Percentiles rank a stretch among this genome's conserved stretches.
Conservation (phyloP, 176 grass and related monocot species). For the Rhipidocladum racemiflorum region DNA sequence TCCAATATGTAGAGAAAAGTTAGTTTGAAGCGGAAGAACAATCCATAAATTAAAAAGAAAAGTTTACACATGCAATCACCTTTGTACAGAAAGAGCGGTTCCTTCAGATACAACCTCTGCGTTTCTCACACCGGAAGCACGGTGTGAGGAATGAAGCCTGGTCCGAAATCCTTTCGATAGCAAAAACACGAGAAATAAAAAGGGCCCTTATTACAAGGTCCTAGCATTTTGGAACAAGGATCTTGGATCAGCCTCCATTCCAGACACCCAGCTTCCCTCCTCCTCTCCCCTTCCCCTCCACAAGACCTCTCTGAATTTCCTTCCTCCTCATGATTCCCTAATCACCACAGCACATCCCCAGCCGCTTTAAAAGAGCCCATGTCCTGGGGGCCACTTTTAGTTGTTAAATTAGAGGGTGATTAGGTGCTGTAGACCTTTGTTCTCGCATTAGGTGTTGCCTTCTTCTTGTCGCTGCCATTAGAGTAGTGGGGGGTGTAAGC, state of each 20-base stretch:
- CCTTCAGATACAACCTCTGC: background rate
- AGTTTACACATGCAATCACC: background rate
- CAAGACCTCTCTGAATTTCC: background rate
- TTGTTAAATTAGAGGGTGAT: constrained; percentile 17
- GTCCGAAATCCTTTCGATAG: constrained; percentile 27
- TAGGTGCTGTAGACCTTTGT: constrained; percentile 37
- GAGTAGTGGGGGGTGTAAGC: constrained; percentile 28
- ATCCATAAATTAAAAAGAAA: background rate
- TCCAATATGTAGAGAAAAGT: background rate
- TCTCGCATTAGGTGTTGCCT: constrained; percentile 23
- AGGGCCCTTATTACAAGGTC: background rate
- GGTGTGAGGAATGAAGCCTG: constrained; percentile 52
- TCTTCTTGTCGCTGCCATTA: constrained; percentile 20
- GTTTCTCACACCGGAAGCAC: background rate
- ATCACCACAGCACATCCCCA: constrained; percentile 14
- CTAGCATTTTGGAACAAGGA: background rate
- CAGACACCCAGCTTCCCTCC: constrained; percentile 28
- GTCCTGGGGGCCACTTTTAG: constrained; percentile 18
- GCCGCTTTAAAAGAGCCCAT: constrained; percentile 38
- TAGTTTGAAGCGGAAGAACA: background rate
- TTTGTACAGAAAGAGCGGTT: background rate
- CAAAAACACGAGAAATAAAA: background rate
- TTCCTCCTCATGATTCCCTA: constrained; percentile 36
- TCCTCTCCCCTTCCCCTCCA: background rate
- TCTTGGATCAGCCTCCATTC: constrained; percentile 60